Evolutionary conservation across 2,329 filamentous ascomycete species (phyloP), one percentile per base, ranked within the genome.

Genomic region (Exophiala oligosperma): DNA sequence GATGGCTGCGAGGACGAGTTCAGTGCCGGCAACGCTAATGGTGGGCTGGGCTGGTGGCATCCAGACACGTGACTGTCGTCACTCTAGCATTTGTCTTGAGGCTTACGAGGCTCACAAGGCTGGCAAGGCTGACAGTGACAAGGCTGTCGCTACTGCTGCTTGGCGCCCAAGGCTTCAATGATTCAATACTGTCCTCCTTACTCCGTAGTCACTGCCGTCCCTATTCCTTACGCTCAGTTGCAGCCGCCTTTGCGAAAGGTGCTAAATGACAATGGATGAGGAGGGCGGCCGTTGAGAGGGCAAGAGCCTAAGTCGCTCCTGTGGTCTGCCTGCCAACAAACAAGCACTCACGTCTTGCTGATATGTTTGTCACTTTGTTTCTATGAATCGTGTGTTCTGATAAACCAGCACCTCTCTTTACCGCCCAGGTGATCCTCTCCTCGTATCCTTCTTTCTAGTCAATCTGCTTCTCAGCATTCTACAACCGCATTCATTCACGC

Each of bases 1-100:
- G 46, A 29, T 17, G 23, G 17, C 24, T 29, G 21, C 32, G 32
- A 35, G 17, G 23, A 26, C 43, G 40, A 44, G 40, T 44, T 21
- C 17, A 9, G 40, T 24, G 26, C 17, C 26, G 26, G 26, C 44
- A 43, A 43, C n/a, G 52, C 44, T 40, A 23, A 35, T 29, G 35
- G 54, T 44, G 46, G 54, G 54, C 11, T 50, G 54, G 21, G 48
- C 8, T 48, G 24, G 24, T 12, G 48, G 26, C 8, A 21, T 29
- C 12, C 23, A 29, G n/a, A 1, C 49, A 52, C 49, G 49, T 52
- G 49, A 52, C 37, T 12, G 38, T 2, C 49, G 46, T 47, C 44
- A 47, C 21, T 28, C 26, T 4, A 7, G 32, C 7, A 6, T 35
- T 9, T 35, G 32, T 2, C 26, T 7, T 29, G 4, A 11, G 14